Evolutionary conservation across 768 basidiomycete species (phyloP), one percentile per base, ranked within the genome.

Genomic region (Boletus reticuloceps): DNA sequence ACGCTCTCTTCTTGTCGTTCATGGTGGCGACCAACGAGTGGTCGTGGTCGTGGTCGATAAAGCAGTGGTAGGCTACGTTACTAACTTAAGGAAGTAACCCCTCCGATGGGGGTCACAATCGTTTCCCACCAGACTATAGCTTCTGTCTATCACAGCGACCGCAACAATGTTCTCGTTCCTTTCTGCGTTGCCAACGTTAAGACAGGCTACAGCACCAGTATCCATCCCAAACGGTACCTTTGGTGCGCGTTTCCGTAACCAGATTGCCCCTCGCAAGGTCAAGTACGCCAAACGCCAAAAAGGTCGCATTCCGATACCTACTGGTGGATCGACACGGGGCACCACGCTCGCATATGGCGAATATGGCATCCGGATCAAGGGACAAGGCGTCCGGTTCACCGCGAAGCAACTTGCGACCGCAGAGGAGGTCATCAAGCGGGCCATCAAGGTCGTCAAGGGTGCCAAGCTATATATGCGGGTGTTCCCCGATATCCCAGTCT

Each of bases 401-500:
- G 95, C 93, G 1, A 96, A 96, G 72, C 94, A 96, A 75, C 82
- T 99, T 17, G 81, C 83, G 50, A 86, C 89, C 0, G 91, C 88
- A 0, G 87, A 94, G 73, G 91, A 92, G 52, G 88, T 93, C 43
- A 84, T 98, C 54, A 87, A 89, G 77, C 81, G 90, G 64, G 94
- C 93, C 68, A 79, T 97, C 56, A 98, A 97, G 73, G 70, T 83
- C 12, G 79, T 98, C 43, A 98, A 98, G 67, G 94, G 95, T 7
- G 80, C 83, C 36, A 91, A 94, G 72, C 83, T 94, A 41, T 94
- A 82, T 69, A 65, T 96, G 71, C 80, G 95, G 48, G 88, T 98
- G 40, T 98, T 98, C 75, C 96, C 97, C 5, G 94, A 98, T 73
- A 86, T 97, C 55, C 94, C 95, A 4, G 94, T 99, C 56, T 97